phyloP scores from a whole-genome alignment of 2,329 filamentous ascomycete genomes.

The Penicillium sp. region DNA sequence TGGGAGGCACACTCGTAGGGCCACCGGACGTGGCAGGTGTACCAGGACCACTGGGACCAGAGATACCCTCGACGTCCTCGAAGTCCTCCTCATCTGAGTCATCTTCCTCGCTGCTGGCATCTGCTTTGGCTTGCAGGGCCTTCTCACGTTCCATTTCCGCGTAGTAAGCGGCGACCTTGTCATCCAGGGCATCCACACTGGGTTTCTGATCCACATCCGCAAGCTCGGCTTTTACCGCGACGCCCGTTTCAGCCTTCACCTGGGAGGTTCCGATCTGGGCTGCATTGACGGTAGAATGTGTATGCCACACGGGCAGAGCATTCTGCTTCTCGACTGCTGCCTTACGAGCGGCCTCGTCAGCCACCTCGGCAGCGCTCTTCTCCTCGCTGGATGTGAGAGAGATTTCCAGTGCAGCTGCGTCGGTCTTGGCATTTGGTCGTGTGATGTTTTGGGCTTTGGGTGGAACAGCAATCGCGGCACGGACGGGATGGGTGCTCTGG shows the following conservation, averaged over 20 bases:
- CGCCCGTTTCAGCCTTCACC: slow-evolving; percentile 33
- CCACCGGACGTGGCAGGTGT: slow-evolving; percentile 31
- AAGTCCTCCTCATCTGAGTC: slow-evolving; percentile 45
- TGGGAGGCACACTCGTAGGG: slow-evolving; percentile 29
- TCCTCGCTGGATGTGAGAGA: slow-evolving; percentile 49
- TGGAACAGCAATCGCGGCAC: slow-evolving; percentile 42
- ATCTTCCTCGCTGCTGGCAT: slow-evolving; percentile 42
- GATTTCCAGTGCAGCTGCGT: slow-evolving; percentile 46
- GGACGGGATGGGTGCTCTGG: slow-evolving; percentile 41
- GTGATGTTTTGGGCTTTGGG: slow-evolving; percentile 39
- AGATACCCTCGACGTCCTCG: slow-evolving; percentile 43
- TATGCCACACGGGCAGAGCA: slow-evolving; percentile 52
- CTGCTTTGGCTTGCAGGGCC: slow-evolving; percentile 41
- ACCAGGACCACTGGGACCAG: slow-evolving; percentile 35
- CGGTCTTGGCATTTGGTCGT: slow-evolving; percentile 44
- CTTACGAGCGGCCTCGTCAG: slow-evolving; percentile 47
- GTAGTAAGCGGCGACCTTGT: slow-evolving; percentile 48
- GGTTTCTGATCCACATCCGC: slow-evolving; percentile 45
- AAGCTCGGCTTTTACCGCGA: slow-evolving; percentile 38
- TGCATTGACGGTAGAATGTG: slow-evolving; percentile 47
- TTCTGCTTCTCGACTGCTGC: slow-evolving; percentile 51
- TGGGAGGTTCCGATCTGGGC: slow-evolving; percentile 23
- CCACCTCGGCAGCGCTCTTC: slow-evolving; percentile 49
- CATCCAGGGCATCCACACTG: slow-evolving; percentile 42
- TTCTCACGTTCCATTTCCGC: slow-evolving; percentile 46